Evolutionary conservation across 192 early-diverging fungal species (phyloP).

Genomic region (Coemansia sp.): DNA sequence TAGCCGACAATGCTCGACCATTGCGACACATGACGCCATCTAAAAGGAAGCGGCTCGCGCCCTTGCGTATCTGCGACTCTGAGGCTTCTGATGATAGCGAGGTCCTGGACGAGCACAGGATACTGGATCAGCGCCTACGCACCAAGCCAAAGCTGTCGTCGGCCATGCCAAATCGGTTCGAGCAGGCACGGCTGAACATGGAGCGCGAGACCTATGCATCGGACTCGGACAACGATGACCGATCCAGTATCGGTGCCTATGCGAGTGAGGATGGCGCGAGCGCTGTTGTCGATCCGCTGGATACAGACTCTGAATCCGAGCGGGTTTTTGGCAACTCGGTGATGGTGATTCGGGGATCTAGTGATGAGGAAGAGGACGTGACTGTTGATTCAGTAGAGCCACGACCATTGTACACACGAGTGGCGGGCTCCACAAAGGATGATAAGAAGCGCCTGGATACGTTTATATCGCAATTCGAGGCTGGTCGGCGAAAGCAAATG

Average conservation of each 20-base stretch:
- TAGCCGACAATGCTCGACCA: neutral
- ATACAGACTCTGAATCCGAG: constrained; percentile 38
- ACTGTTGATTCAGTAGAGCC: constrained; percentile 32
- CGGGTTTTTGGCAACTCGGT: constrained; percentile 1
- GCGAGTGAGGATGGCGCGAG: neutral
- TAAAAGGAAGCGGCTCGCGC: neutral
- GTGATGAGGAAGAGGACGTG: constrained; percentile 40
- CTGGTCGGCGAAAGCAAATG: constrained; percentile 18
- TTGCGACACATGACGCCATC: neutral
- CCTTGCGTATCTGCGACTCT: constrained; percentile 24
- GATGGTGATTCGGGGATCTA: constrained; percentile 38
- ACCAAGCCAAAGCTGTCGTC: constrained; percentile 4
- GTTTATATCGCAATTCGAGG: constrained; percentile 28
- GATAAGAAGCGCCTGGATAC: neutral
- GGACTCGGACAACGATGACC: constrained; percentile 14
- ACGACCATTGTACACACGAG: neutral
- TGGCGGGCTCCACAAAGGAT: neutral
- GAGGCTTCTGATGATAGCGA: constrained; percentile 25
- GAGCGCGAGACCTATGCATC: constrained; percentile 13
- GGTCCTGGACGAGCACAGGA: constrained; percentile 14
- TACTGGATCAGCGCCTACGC: constrained; percentile 33
- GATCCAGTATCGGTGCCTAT: neutral
- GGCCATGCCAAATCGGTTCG: constrained; percentile 11
- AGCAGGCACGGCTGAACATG: constrained; percentile 27
- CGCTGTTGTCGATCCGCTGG: constrained; percentile 12